Conservation (phyloP, 331 rosid species). For the Stylosanthes scabra region DNA sequence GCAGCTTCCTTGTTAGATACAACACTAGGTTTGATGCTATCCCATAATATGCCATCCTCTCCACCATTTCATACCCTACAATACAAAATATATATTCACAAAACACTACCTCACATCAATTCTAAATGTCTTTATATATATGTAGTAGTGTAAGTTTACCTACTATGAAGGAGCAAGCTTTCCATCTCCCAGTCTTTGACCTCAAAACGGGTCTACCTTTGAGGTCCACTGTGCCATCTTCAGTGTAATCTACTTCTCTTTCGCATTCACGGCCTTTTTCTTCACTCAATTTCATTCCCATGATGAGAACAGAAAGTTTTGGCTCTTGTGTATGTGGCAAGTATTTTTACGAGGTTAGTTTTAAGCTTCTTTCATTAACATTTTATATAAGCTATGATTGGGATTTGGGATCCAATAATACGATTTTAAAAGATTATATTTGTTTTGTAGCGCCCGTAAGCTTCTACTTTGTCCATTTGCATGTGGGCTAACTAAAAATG, state of each 20-base stretch:
- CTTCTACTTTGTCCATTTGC: conserved; percentile 24
- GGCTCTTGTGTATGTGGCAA: not conserved
- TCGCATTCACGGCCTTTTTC: conserved; percentile 43
- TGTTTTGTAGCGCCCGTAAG: not conserved
- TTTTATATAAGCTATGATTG: not conserved
- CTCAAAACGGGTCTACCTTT: conserved; percentile 70
- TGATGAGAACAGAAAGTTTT: conserved; percentile 13
- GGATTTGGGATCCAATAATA: too few relatives aligned
- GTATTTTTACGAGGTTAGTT: conserved; percentile 3
- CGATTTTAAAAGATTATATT: not conserved
- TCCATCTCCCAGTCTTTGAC: conserved; percentile 80
- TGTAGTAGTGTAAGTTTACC: conserved; percentile 42
- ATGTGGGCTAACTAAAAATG: conserved; percentile 22
- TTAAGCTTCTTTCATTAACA: conserved; percentile 16
- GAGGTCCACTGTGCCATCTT: conserved; percentile 73
- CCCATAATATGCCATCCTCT: conserved; percentile 92
- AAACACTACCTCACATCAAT: not conserved
- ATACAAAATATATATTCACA: not conserved
- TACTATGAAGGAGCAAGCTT: conserved; percentile 77
- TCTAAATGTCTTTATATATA: too few relatives aligned
- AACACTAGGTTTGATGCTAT: conserved; percentile 70
- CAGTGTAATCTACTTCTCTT: conserved; percentile 53
- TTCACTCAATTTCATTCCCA: conserved; percentile 42
- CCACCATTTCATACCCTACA: conserved; percentile 77
- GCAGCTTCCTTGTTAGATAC: conserved; percentile 70